Evolutionary conservation across 2,329 filamentous ascomycete genomes (phyloP), one percentile per base, ranked within the genome.

Genomic region (Sporothrix variecibatus): DNA sequence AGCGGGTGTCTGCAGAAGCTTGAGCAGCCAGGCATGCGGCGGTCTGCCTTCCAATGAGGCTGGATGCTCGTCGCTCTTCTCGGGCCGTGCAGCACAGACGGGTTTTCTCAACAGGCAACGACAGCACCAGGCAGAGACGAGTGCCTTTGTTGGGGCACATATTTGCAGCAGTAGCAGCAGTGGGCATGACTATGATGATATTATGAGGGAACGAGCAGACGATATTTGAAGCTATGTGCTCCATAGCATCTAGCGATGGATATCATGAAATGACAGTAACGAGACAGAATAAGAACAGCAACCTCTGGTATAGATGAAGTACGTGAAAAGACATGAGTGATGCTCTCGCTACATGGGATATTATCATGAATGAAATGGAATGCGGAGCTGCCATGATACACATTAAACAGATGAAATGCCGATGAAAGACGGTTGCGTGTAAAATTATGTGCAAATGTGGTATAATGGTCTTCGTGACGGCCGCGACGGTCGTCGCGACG

Each of bases 1-100:
- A 6, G 75, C 73, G 38, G 73, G 75, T 60, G 46, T 76, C 56
- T 76, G 75, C 68, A 75, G 74, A 72, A 69, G 53, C 85, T 73
- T 78, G 15, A 72, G 73, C 68, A 75, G 72, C 56, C 53, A 62
- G n/a, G 77, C 75, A 20, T 78, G 77, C 65, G 75, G 75, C 46
- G 75, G 73, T 6, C 64, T 78, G 70, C 77, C 76, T 20, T 73
- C 71, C n/a, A 46, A 71, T 56, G 23, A 60, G 4, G 75, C 75
- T 5, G 72, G 53, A 9, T 76, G 75, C 53, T 49, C 71, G 15
- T 72, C 73, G 0, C 26, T 72, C 7, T 76, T 75, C 43, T 62
- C 74, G 1, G 68, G n/a, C n/a, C 28, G 58, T 8, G 46, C 71
- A 49, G 71, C 38, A 8, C 38, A 67, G 20, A 71, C 71, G 17